Base-by-base conservation (phyloP, 495 filamentous ascomycete genomes). In the Aspergillus egyptiacus region DNA sequence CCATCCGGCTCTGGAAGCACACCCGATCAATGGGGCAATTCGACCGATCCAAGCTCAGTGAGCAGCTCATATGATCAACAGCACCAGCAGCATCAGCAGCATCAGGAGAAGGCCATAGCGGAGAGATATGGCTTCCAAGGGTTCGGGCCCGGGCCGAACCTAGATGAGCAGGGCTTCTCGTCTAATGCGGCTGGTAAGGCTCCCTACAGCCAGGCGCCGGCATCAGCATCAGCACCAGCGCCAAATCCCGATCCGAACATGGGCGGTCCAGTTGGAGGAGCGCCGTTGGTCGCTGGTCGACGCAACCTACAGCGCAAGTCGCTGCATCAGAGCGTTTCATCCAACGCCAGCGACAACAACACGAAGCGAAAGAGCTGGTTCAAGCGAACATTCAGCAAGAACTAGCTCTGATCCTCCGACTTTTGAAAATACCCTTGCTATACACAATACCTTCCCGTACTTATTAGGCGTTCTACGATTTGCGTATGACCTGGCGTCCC, bases 341-440 rank as follows among this genome's bases (percentile, higher is more conserved):
- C 48, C 13, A 45, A 60, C 43, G 34, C 40, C 46, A 43, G 42
- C 37, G 57, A 54, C 20, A 39, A 42, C 36, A 71, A 53, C 22
- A 82, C 90, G 50, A 95, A 95, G 73, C 75, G 84, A 48, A 90
- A 87, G 74, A 88, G 87, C 59, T 95, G 90, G 90, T 83, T 96
- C 48, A 81, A 86, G 61, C 80, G 79, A 43, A 75, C 84, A 14
- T 93, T 95, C 63, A 91, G 83, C 75, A 91, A 83, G 65, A 59
- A 63, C 41, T 71, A 62, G 58, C 47, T 37, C 11, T 37, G 34
- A 3, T 48, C 14, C 19, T 30, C 19, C 39, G 6, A 40, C 41
- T 3, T 23, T 10, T 3, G 9, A 39, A 32, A 28, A 5, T 31
- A 34, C 40, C 50, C 56, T 39, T 51, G 48, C 48, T 23, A 53